Conservation (phyloP, 2,329 filamentous ascomycete genomes). For the Monosporascus sp. region DNA sequence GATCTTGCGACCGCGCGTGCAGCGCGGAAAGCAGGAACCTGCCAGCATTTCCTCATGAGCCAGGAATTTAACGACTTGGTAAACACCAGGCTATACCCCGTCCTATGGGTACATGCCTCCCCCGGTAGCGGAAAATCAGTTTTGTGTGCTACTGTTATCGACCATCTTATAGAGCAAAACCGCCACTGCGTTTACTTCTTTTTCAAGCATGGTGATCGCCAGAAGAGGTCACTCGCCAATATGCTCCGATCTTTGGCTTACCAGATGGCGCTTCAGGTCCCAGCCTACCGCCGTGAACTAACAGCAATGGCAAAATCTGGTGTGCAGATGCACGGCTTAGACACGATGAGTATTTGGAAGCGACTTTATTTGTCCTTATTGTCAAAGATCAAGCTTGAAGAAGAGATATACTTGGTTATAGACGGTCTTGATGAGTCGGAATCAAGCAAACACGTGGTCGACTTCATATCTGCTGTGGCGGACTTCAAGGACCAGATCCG, state of each 20-base stretch:
- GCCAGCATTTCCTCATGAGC: slow-evolving; percentile 2
- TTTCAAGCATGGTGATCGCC: slow-evolving; percentile 6
- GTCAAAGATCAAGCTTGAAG: neutral
- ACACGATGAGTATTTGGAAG: slow-evolving; percentile 1
- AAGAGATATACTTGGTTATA: slow-evolving; percentile 3
- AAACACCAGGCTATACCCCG: neutral
- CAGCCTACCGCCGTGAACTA: neutral
- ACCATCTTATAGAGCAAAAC: slow-evolving; percentile 1
- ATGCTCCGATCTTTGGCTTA: slow-evolving; percentile 10
- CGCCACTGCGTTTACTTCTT: slow-evolving; percentile 8
- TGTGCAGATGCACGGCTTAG: neutral
- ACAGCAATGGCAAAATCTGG: slow-evolving; percentile 1
- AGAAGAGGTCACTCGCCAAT: slow-evolving; percentile 6
- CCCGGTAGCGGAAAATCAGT: slow-evolving; percentile 12
- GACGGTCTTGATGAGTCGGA: slow-evolving; percentile 7
- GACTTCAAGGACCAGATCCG: slow-evolving; percentile 1
- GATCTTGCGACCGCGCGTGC: slow-evolving; percentile 3
- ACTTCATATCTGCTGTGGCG: neutral
- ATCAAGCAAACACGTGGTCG: neutral
- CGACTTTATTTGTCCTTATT: neutral
- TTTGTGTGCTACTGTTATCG: slow-evolving; percentile 8
- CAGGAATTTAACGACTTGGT: slow-evolving; percentile 4
- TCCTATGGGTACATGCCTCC: slow-evolving; percentile 2
- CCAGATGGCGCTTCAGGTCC: slow-evolving; percentile 6
- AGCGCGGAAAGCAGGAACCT: slow-evolving; percentile 6